Evolutionary conservation across 441 rosid species (phyloP).

Genomic region (Erodium chrysanthum): DNA sequence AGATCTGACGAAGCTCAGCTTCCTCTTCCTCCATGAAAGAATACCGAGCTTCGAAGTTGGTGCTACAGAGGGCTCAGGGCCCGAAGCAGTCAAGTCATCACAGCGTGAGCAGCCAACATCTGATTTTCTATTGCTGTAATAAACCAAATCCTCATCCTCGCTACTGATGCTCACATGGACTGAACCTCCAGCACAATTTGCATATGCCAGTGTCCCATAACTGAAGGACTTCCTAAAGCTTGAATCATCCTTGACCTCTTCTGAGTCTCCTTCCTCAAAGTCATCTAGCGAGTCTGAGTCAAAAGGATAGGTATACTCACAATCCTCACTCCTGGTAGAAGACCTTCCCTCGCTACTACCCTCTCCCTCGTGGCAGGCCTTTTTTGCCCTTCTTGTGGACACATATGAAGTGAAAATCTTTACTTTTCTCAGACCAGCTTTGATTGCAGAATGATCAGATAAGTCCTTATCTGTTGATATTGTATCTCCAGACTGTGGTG

Average conservation of each 20-base stretch:
- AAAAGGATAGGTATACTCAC: constrained; percentile 57
- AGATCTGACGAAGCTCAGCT: constrained; percentile 70
- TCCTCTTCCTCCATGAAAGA: constrained; percentile 80
- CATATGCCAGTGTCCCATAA: constrained; percentile 65
- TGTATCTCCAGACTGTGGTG: constrained; percentile 42
- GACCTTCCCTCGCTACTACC: constrained; percentile 47
- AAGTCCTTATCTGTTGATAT: constrained; percentile 39
- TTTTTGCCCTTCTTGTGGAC: constrained; percentile 48
- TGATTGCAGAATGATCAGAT: constrained; percentile 59
- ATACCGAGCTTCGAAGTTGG: constrained; percentile 51
- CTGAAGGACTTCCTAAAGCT: constrained; percentile 48
- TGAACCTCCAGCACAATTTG: constrained; percentile 62
- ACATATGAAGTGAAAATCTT: constrained; percentile 60
- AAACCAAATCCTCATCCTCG: constrained; percentile 62
- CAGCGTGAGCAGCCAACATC: constrained; percentile 34
- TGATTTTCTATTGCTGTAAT: constrained; percentile 57
- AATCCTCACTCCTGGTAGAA: constrained; percentile 55
- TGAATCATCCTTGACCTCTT: constrained; percentile 45
- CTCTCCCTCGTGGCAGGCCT: constrained; percentile 52
- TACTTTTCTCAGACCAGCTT: constrained; percentile 72
- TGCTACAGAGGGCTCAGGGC: constrained; percentile 33
- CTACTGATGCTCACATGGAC: constrained; percentile 32
- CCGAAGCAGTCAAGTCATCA: constrained; percentile 31
- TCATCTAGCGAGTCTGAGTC: constrained; percentile 72
- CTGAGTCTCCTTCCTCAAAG: constrained; percentile 56